Percentiles rank a stretch among this genome's conserved stretches.
Conservation (phyloP, 441 rosid species). For the Erysimum cheiri region DNA sequence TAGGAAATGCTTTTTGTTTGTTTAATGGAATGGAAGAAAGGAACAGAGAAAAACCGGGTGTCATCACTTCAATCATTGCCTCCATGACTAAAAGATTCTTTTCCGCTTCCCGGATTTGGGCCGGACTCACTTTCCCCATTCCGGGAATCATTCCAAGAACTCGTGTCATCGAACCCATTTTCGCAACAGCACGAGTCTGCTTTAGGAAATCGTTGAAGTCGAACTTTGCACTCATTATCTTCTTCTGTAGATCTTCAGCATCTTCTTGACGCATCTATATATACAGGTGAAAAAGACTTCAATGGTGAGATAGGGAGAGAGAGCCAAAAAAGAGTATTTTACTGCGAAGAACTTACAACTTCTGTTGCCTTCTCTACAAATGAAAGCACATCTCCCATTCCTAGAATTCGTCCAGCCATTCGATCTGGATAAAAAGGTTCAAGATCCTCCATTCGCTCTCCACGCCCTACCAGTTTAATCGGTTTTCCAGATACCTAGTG, state of each 20-base stretch:
- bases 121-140: conserved; percentile 95
- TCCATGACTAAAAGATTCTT: conserved; percentile 88
- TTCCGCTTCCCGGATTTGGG: conserved; percentile 96
- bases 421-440: conserved; percentile 98
- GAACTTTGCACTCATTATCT: conserved; percentile 96
- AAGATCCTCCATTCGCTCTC: conserved; percentile 97
- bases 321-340: no score
- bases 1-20: conserved; percentile 4
- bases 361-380: conserved; percentile 98
- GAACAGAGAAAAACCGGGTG: conserved; percentile 64
- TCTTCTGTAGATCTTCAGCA: conserved; percentile 96
- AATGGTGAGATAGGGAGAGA: not conserved
- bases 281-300: conserved; percentile 20
- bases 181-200: conserved; percentile 97
- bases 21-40: conserved; percentile 12
- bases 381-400: conserved; percentile 99
- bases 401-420: conserved; percentile 97
- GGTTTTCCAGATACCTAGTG: conserved; percentile 94
- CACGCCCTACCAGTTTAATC: conserved; percentile 96
- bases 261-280: conserved; percentile 93
- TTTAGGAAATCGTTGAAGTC: conserved; percentile 97
- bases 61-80: conserved; percentile 93
- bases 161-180: conserved; percentile 95
- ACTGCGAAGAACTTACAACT: conserved; percentile 70
- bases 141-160: conserved; percentile 99